Evolutionary conservation across 2,329 filamentous ascomycete species (phyloP), one percentile per base, ranked within the genome.

Genomic region (Zalaria obscura): DNA sequence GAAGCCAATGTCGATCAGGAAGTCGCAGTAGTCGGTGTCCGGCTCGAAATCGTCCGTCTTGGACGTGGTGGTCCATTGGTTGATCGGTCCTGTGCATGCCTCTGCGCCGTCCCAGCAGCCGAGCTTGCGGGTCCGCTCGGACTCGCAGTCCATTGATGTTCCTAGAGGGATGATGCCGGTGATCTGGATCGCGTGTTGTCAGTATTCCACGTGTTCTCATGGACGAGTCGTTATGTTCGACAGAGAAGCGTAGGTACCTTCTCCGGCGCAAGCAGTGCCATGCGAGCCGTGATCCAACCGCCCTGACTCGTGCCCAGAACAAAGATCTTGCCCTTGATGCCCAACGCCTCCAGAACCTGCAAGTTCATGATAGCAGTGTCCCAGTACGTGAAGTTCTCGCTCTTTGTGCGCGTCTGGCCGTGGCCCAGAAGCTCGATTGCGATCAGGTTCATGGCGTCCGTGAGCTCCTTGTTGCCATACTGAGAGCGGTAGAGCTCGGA

Each of bases 371-470:
- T 59, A 1, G 68, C 68, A 0, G 67, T 64, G 48, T 72, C 69
- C 71, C 70, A 74, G 50, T 74, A 74, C 4, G 69, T 74, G 49
- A 63, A 74, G 37, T 70, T 60, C 43, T 68, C 62, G 3, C 52
- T 47, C 25, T 57, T 54, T 4, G 62, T 62, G 6, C 63, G 55
- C 4, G 70, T 73, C 43, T 65, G 53, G 3, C 70, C 70, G 50
- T 74, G 70, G 25, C 70, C 71, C 7, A 73, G 60, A 4, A 66
- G 60, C 51, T 74, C 70, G 44, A 74, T 69, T 9, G 69, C 66
- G n/a, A 74, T 47, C 5, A 74, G 55, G 45, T 73, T 73, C 53
- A 68, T 60, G 2, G 51, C 49, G 4, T 55, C 53, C 1, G 46
- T 55, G 18, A 58, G 50, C 25, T 53, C 41, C 36, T 46, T 44